Conservation (phyloP, 2,329 filamentous ascomycete species). For the Penicillium sp. region DNA sequence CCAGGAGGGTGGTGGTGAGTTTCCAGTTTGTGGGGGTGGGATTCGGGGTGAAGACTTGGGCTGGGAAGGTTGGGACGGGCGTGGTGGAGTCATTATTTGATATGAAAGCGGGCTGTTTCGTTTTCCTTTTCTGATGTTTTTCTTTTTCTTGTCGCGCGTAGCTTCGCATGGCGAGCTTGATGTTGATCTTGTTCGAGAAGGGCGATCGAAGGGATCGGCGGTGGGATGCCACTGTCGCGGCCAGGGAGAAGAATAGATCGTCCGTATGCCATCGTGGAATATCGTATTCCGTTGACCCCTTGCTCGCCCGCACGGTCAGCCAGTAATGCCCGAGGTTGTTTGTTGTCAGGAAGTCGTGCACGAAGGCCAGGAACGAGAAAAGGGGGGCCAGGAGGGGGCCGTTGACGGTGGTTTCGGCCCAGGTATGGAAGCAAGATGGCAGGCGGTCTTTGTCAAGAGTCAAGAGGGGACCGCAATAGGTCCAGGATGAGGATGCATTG, state of each 20-base stretch:
- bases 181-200: background rate
- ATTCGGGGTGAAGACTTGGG: conserved; percentile 10
- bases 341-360: conserved; percentile 41
- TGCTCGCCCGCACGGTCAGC: conserved; percentile 54
- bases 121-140: no score
- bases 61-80: background rate
- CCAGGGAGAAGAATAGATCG: conserved; percentile 51
- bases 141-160: background rate
- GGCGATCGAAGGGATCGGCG: conserved; percentile 6
- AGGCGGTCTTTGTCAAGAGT: conserved; percentile 27
- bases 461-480: conserved; percentile 51
- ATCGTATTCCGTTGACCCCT: conserved; percentile 50
- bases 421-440: conserved; percentile 46
- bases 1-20: conserved; percentile 53
- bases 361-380: conserved; percentile 47
- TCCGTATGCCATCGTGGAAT: conserved; percentile 56
- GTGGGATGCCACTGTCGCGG: conserved; percentile 17
- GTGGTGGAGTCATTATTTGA: background rate
- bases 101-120: no score
- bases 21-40: conserved; percentile 52
- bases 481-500: conserved; percentile 44
- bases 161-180: background rate
- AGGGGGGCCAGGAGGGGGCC: conserved; percentile 41
- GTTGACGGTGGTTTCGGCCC: conserved; percentile 40
- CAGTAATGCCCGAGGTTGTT: conserved; percentile 51